Percentiles rank a stretch among this genome's conserved stretches.
phyloP scores from a whole-genome alignment of 257 asterid species.

The Nyctanthes arbortristis region DNA sequence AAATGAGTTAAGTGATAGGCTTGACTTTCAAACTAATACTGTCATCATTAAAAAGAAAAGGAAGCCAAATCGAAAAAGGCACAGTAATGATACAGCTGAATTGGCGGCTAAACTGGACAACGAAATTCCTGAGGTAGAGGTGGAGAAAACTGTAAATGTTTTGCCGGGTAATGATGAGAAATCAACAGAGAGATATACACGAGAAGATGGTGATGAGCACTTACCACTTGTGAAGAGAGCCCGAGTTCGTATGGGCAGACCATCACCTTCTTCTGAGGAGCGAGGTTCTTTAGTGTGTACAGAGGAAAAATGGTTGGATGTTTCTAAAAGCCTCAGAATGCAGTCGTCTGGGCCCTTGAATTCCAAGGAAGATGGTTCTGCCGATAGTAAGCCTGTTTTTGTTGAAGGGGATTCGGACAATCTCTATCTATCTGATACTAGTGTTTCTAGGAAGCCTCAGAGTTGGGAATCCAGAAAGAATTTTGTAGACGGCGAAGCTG shows the following conservation, averaged over 20 bases:
- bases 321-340: conserved; percentile 37
- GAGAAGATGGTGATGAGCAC: conserved; percentile 88
- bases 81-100: conserved; percentile 40
- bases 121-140: conserved; percentile 45
- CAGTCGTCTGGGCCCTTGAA: conserved; percentile 38
- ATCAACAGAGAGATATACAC: conserved; percentile 37
- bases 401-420: conserved; percentile 29
- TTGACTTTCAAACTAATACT: conserved; percentile 60
- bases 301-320: conserved; percentile 50
- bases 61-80: conserved; percentile 69
- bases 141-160: conserved; percentile 37
- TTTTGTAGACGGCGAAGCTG: conserved; percentile 77
- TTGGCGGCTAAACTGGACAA: conserved; percentile 35
- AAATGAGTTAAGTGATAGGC: conserved; percentile 53
- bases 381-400: conserved; percentile 30
- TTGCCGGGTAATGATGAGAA: conserved; percentile 48
- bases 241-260: conserved; percentile 84
- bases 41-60: conserved; percentile 70
- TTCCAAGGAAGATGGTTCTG: conserved; percentile 45
- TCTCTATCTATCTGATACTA: conserved; percentile 34
- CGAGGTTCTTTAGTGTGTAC: conserved; percentile 34
- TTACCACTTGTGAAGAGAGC: conserved; percentile 91
- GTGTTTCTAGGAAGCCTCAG: conserved; percentile 46
- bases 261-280: conserved; percentile 48
- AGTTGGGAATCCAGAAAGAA: conserved; percentile 50